These are phyloP conservation scores for Colletotrichum lindemuthianum DNA, from an alignment of 2,329 filamentous ascomycete species.

Conservation along the genomic window DNA sequence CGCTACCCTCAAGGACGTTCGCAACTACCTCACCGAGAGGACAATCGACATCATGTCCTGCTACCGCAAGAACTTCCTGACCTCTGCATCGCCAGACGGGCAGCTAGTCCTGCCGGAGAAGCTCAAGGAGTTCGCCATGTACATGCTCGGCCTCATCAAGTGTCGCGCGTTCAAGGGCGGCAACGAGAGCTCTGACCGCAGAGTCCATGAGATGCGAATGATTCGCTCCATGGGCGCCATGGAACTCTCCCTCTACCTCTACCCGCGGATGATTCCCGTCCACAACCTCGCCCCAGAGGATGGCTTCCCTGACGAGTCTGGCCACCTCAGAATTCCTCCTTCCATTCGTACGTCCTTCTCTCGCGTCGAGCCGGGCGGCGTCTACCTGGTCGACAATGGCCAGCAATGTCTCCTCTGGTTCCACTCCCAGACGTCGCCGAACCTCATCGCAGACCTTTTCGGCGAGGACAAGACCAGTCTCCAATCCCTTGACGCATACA, in stretches of 20 bases:
- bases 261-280: slow-evolving; percentile 90
- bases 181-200: slow-evolving; percentile 87
- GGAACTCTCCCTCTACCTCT: slow-evolving; percentile 91
- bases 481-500: slow-evolving; percentile 82
- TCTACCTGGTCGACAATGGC: slow-evolving; percentile 94
- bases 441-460: slow-evolving; percentile 90
- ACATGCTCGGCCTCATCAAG: slow-evolving; percentile 89
- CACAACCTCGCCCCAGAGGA: slow-evolving; percentile 90
- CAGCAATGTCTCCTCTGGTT: slow-evolving; percentile 93
- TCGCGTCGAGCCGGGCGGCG: slow-evolving; percentile 90
- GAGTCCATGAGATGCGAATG: slow-evolving; percentile 91
- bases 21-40: slow-evolving; percentile 85
- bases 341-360: slow-evolving; percentile 85
- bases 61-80: slow-evolving; percentile 91
- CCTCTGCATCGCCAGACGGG: slow-evolving; percentile 84
- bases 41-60: slow-evolving; percentile 91
- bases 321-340: slow-evolving; percentile 86
- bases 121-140: slow-evolving; percentile 97
- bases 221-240: slow-evolving; percentile 86
- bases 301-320: slow-evolving; percentile 92
- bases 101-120: slow-evolving; percentile 96
- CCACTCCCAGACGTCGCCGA: slow-evolving; percentile 90
- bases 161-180: slow-evolving; percentile 93
- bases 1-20: slow-evolving; percentile 83
- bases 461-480: slow-evolving; percentile 78